These are phyloP conservation scores for Medicago arabica DNA, from an alignment of 306 rosid genomes.

Conservation along the genomic window DNA sequence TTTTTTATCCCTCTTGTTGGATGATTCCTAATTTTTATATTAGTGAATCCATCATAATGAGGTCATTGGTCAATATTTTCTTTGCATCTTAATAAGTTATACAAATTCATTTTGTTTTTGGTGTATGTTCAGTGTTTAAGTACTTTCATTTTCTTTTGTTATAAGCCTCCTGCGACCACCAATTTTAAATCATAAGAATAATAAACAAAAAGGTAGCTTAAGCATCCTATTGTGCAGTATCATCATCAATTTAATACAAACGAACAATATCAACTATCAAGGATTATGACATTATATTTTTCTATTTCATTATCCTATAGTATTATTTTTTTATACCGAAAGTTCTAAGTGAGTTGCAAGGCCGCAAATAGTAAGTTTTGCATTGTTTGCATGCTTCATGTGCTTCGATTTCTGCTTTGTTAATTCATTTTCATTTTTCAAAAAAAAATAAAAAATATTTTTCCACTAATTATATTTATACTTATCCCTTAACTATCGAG, in stretches of 20 bases:
- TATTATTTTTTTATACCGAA: background rate
- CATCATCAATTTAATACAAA: constrained; percentile 16
- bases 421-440: no score
- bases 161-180: constrained; percentile 9
- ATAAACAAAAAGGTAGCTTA: constrained; percentile 15
- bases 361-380: no score
- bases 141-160: background rate
- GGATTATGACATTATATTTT: constrained; percentile 16
- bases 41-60: constrained; percentile 40
- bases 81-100: constrained; percentile 16
- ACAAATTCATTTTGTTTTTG: constrained; percentile 24
- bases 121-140: constrained; percentile 9
- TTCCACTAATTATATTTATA: no score
- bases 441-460: no score
- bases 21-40: constrained; percentile 27
- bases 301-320: background rate
- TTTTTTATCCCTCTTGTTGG: constrained; percentile 36
- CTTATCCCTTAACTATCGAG: no score
- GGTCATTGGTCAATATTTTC: constrained; percentile 30
- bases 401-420: background rate
- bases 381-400: no score
- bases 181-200: constrained; percentile 3
- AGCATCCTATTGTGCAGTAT: background rate
- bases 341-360: background rate
- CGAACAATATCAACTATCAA: constrained; percentile 9